phyloP scores from a whole-genome alignment of 257 asterid genomes.

The Mentha longifolia region DNA sequence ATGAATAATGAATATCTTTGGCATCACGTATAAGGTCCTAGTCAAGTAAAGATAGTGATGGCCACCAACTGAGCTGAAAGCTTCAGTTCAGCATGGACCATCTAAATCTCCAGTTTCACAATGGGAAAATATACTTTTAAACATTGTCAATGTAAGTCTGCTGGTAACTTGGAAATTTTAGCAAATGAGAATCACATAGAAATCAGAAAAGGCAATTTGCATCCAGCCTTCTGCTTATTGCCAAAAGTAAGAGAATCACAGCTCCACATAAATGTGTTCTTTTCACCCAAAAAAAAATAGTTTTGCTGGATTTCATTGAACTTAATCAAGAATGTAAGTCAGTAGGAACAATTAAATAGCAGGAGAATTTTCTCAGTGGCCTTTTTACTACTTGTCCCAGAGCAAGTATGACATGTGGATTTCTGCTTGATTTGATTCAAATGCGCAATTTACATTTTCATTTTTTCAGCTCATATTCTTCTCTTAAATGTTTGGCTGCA shows the following conservation, averaged over 20 bases:
- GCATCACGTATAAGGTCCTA: background rate
- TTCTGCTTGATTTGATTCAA: slow-evolving; percentile 1
- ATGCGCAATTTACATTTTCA: background rate
- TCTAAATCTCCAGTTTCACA: background rate
- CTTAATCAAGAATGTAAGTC: slow-evolving; percentile 2
- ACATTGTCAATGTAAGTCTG: background rate
- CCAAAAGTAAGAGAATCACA: slow-evolving; percentile 10
- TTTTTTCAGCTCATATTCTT: background rate
- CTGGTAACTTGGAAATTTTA: background rate
- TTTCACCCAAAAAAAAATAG: slow-evolving; percentile 3
- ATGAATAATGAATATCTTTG: too few species aligned
- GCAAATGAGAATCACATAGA: background rate
- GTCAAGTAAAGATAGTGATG: background rate
- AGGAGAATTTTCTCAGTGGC: slow-evolving; percentile 11
- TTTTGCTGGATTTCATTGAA: background rate
- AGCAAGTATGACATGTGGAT: slow-evolving; percentile 9
- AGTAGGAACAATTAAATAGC: background rate
- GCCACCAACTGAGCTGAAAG: background rate
- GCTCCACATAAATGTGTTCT: background rate
- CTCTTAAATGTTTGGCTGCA: background rate
- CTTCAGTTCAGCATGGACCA: slow-evolving; percentile 1
- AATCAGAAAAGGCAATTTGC: background rate
- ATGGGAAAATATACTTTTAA: background rate
- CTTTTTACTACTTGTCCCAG: background rate
- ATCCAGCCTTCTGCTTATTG: slow-evolving; percentile 10